Conservation (phyloP, 2,329 filamentous ascomycete species). For the Davidsoniella neocaledoniae region DNA sequence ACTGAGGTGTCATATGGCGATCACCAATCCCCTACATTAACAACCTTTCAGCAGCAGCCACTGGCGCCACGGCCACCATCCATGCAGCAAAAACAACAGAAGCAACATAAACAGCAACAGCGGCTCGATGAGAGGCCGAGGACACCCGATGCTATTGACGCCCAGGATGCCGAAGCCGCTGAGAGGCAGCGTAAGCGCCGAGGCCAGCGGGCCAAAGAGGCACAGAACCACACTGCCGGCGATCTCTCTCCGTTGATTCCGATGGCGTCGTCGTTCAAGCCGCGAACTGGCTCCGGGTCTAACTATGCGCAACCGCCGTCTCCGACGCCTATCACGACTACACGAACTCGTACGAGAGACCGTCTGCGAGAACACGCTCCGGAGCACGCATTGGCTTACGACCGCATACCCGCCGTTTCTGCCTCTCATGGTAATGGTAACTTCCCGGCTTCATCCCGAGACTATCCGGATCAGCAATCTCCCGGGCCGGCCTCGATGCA, state of each 20-base stretch:
- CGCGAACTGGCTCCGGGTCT: not conserved
- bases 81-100: constrained; percentile 2
- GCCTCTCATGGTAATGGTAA: not conserved
- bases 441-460: not conserved
- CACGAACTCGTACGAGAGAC: constrained; percentile 10
- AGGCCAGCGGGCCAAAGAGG: constrained; percentile 9
- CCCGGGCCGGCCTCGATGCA: not conserved
- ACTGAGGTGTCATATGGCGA: constrained; percentile 4
- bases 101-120: not conserved
- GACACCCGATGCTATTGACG: constrained; percentile 4
- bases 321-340: constrained; percentile 7
- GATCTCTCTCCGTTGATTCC: constrained; percentile 12
- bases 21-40: constrained; percentile 9
- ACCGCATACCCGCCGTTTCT: not conserved
- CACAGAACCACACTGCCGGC: constrained; percentile 4
- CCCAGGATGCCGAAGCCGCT: constrained; percentile 11
- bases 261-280: constrained; percentile 3
- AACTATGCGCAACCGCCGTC: constrained; percentile 5
- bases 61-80: constrained; percentile 9
- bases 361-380: constrained; percentile 10
- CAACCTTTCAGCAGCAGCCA: constrained; percentile 11
- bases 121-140: constrained; percentile 2
- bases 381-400: not conserved
- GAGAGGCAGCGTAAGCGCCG: constrained; percentile 10
- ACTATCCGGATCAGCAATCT: not conserved